phyloP scores from a whole-genome alignment of 768 basidiomycete genomes.

The Mycena rosella region DNA sequence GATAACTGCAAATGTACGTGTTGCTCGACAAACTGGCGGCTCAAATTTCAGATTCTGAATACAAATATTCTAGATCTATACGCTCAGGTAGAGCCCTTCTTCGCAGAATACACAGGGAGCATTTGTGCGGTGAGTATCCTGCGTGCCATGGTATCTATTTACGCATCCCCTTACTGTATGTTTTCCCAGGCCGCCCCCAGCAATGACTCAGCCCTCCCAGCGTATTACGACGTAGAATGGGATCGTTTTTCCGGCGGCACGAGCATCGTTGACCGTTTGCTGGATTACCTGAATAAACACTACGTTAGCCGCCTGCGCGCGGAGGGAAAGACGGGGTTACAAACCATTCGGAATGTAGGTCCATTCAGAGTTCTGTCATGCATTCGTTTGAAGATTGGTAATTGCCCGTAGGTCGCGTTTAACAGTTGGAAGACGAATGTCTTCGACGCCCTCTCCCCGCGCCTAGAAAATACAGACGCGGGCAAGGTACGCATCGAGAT shows the following conservation, averaged over 20 bases:
- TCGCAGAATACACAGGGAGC: neutral
- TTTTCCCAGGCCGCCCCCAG: neutral
- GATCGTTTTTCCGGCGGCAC: slow-evolving; percentile 5
- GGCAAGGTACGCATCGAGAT: neutral
- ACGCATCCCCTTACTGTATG: neutral
- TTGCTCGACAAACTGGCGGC: no score
- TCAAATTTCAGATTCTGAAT: no score
- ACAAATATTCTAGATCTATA: no score
- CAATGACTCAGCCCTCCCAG: neutral
- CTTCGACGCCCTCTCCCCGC: neutral
- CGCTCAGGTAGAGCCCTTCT: neutral
- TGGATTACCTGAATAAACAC: slow-evolving; percentile 1
- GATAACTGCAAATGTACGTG: no score
- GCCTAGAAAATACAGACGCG: neutral
- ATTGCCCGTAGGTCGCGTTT: neutral
- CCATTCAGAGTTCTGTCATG: neutral
- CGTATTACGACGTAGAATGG: slow-evolving; percentile 13
- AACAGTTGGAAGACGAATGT: slow-evolving; percentile 7
- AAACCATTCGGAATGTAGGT: neutral
- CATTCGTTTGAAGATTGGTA: neutral
- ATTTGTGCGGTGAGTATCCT: neutral
- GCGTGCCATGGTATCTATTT: no score
- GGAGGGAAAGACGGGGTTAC: neutral
- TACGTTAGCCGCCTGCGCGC: neutral
- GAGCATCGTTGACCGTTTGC: neutral